Percentiles rank a stretch among this genome's conserved stretches.
These are phyloP conservation scores for Debaryomyces nepalensis DNA, from an alignment of 1,139 yeast species.

Conservation along the genomic window DNA sequence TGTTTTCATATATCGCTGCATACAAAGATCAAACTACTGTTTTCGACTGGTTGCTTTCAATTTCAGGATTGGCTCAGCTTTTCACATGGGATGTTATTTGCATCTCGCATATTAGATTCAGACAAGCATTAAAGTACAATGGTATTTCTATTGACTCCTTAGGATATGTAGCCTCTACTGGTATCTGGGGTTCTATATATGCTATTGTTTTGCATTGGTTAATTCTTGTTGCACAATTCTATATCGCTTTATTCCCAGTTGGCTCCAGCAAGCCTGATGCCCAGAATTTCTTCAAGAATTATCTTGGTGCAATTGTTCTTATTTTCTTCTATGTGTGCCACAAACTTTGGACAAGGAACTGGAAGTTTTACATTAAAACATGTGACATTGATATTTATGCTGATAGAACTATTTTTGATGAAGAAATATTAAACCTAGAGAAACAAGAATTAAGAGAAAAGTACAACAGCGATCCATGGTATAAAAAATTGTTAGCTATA, in stretches of 20 bases:
- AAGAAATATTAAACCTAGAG: constrained; percentile 42
- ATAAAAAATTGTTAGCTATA: not conserved
- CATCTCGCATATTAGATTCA: constrained; percentile 35
- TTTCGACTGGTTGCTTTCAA: constrained; percentile 46
- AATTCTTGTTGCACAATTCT: constrained; percentile 41
- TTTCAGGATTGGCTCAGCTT: constrained; percentile 44
- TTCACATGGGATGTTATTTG: constrained; percentile 43
- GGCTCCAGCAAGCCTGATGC: constrained; percentile 35
- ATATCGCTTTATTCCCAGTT: constrained; percentile 45
- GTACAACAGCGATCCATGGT: constrained; percentile 25
- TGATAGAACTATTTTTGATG: constrained; percentile 42
- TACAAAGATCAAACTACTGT: constrained; percentile 35
- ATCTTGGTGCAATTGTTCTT: constrained; percentile 42
- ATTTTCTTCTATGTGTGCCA: constrained; percentile 39
- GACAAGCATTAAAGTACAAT: constrained; percentile 34
- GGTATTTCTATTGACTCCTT: constrained; percentile 30
- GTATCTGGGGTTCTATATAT: constrained; percentile 34
- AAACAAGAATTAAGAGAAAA: constrained; percentile 37
- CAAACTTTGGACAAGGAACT: constrained; percentile 37
- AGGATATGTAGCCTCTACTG: constrained; percentile 36
- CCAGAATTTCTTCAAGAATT: constrained; percentile 39
- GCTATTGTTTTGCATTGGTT: constrained; percentile 31
- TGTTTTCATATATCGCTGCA: constrained; percentile 31
- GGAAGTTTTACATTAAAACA: constrained; percentile 34
- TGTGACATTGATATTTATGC: constrained; percentile 40